phyloP scores from a whole-genome alignment of 2,329 filamentous ascomycete species.

The Pseudodiploospora longispora region DNA sequence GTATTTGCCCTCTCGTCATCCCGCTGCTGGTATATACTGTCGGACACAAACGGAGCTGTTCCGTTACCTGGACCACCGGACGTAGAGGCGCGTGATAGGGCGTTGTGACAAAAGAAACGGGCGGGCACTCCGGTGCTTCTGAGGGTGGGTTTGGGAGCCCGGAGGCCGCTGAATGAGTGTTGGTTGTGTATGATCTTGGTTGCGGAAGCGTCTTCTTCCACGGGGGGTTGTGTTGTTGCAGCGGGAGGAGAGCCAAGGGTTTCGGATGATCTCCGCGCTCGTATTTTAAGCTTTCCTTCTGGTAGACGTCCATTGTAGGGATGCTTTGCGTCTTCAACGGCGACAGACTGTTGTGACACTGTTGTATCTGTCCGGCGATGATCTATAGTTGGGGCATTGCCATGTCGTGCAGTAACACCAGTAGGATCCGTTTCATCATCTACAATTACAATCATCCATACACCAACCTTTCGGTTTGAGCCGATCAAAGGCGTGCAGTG shows the following conservation, averaged over 20 bases:
- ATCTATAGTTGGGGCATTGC: not conserved
- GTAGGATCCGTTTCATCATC: slow-evolving; percentile 43
- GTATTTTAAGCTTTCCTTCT: not conserved
- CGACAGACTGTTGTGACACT: not conserved
- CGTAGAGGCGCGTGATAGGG: slow-evolving; percentile 8
- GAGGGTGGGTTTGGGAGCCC: not conserved
- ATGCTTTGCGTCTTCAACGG: not conserved
- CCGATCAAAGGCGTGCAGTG: slow-evolving; percentile 67
- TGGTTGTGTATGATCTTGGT: slow-evolving; percentile 11
- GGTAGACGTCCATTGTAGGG: not conserved
- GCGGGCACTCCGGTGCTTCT: slow-evolving; percentile 4
- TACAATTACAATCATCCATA: slow-evolving; percentile 71
- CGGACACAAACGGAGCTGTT: not conserved
- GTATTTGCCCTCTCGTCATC: not conserved
- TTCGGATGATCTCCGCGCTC: slow-evolving; percentile 11
- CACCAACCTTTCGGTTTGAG: slow-evolving; percentile 57
- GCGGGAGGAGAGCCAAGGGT: slow-evolving; percentile 9
- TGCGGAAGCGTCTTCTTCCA: not conserved
- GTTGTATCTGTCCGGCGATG: not conserved
- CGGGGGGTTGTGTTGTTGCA: not conserved
- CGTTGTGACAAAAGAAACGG: slow-evolving; percentile 9
- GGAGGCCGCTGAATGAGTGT: slow-evolving; percentile 5
- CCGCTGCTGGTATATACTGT: not conserved
- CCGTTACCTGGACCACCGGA: not conserved
- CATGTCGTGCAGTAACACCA: not conserved